phyloP scores from a whole-genome alignment of 768 basidiomycete genomes.

The Hypholoma fasciculare region DNA sequence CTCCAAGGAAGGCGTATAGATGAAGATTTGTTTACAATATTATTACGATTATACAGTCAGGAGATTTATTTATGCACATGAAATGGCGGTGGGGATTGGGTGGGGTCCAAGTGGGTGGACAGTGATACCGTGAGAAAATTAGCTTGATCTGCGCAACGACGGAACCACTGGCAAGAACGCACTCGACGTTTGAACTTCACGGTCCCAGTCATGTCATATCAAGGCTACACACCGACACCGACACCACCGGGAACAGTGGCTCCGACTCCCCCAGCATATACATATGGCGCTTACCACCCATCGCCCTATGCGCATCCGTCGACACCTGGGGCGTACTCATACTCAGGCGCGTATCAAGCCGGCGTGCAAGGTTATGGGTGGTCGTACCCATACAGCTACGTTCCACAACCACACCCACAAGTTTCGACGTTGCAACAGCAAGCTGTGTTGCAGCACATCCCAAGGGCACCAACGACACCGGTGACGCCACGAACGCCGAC shows the following conservation, averaged over 20 bases:
- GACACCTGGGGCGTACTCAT: constrained; percentile 51
- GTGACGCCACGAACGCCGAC: constrained; percentile 24
- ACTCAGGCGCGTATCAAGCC: constrained; percentile 55
- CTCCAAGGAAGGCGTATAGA: no score
- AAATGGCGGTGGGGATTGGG: no score
- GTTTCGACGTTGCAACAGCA: constrained; percentile 21
- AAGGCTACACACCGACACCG: constrained; percentile 20
- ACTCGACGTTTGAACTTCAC: no score
- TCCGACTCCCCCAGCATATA: constrained; percentile 56
- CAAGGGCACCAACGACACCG: constrained; percentile 19
- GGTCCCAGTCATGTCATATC: constrained; percentile 18
- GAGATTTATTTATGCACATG: no score
- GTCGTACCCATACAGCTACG: constrained; percentile 71
- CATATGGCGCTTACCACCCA: constrained; percentile 65
- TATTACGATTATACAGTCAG: no score
- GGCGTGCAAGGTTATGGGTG: constrained; percentile 74
- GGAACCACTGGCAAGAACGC: not conserved
- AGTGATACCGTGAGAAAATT: no score
- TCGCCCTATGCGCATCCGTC: constrained; percentile 43
- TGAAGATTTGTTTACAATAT: no score
- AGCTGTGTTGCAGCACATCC: constrained; percentile 18
- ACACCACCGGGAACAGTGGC: constrained; percentile 19
- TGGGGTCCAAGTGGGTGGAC: no score
- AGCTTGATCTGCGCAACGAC: not conserved
- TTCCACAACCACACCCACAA: constrained; percentile 39